Evolutionary conservation across 352 stramenopile genomes (phyloP), one percentile per base, ranked within the genome.

Genomic region (Globisporangium canariense): DNA sequence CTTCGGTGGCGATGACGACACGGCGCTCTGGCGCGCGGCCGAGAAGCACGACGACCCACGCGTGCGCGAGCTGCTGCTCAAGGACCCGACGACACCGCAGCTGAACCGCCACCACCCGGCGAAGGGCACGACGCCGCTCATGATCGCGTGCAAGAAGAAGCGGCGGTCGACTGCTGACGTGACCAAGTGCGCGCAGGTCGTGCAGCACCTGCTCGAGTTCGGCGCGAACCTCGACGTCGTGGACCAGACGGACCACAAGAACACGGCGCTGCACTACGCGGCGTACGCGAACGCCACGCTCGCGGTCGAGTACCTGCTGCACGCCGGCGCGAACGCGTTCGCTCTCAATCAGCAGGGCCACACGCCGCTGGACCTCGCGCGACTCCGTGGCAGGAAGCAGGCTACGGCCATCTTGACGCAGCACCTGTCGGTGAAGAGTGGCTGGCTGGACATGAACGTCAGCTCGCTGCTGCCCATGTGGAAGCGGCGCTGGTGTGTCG

Each of bases 261-360:
- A 79, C 68, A 93, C 85, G 50, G 82, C 82, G 55, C 70, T 93
- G 51, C 85, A 93, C 45, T 81, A 84, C 59, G 85, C 85, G 8
- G 81, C 82, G 14, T 77, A 81, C 56, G 68, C 64, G 51, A 87
- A 91, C 65, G 72, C 75, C 30, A 62, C 83, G 49, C 55, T 65
- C 3, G 73, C 79, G 25, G 40, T 90, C 59, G 82, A 91, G 64
- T 66, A 80, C 41, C 45, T 93, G 69, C 68, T 91, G 34, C 65
- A 74, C 25, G 74, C 75, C 8, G 79, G 75, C 20, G 82, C 71
- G 5, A 66, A 81, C 38, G 49, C 67, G 16, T 86, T 86, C 34
- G 71, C 66, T 7, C 62, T 91, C 9, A 91, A 91, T 51, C 58
- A 67, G 6, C 77, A 77, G 34, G 78, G 82, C 41, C 82, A 91